These are phyloP conservation scores for Ramaria sp. DNA, from an alignment of 768 basidiomycete species.

Conservation along the genomic window DNA sequence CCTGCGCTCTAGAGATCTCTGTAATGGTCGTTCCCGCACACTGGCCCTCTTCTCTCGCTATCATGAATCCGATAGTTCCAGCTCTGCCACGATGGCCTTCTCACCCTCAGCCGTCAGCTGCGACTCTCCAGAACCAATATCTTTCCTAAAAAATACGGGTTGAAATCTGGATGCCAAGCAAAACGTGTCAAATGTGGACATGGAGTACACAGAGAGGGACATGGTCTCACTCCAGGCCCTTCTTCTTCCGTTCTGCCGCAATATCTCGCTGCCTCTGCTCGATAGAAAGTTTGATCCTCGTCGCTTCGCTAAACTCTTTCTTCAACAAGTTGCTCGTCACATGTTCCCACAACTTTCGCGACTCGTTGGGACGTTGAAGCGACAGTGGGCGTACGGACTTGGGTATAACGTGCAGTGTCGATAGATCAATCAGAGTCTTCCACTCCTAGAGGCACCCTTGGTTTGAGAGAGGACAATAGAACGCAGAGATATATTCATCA, in stretches of 20 bases:
- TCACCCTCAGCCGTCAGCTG: conserved; percentile 57
- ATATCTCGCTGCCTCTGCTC: conserved; percentile 91
- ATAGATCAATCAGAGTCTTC: conserved; percentile 64
- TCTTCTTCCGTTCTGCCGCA: conserved; percentile 77
- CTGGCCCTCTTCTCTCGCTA: too few species aligned
- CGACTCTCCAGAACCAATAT: conserved; percentile 56
- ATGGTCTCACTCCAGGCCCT: conserved; percentile 46
- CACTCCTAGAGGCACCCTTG: conserved; percentile 32
- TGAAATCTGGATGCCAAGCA: conserved; percentile 40
- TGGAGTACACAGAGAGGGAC: conserved; percentile 19
- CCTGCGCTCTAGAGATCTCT: too few species aligned
- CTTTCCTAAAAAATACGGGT: conserved; percentile 65
- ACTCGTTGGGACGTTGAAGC: conserved; percentile 72
- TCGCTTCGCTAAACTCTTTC: conserved; percentile 89
- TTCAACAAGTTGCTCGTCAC: conserved; percentile 64
- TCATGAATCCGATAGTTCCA: conserved; percentile 7
- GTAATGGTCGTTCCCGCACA: too few species aligned
- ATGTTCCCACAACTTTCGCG: conserved; percentile 76
- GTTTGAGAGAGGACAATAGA: not conserved
- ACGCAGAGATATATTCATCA: not conserved
- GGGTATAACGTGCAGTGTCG: conserved; percentile 57
- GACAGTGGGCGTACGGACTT: conserved; percentile 78
- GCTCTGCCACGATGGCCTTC: conserved; percentile 64
- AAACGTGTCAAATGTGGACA: conserved; percentile 15
- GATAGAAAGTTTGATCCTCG: conserved; percentile 80